Percentiles rank a stretch among this genome's conserved stretches.
phyloP scores from a whole-genome alignment of 176 grass and related monocot species.

The Ensete ventricosum region DNA sequence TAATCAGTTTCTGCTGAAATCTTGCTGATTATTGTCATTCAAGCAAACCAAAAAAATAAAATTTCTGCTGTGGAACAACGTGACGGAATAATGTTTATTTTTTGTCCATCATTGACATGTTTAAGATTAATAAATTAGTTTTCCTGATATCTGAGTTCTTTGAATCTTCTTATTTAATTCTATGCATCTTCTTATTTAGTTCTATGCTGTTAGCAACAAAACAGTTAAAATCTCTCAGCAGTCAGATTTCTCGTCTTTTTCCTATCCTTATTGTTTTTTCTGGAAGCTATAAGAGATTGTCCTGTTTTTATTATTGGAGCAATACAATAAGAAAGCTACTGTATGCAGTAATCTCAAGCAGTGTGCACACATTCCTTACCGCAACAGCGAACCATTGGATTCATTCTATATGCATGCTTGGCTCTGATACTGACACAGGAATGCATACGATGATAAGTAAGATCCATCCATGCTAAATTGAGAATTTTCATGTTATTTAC shows the following conservation, averaged over 20 bases:
- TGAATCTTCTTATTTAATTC: no score
- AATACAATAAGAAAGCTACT: not conserved
- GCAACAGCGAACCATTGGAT: not conserved
- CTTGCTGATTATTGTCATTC: not conserved
- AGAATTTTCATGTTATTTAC: no score
- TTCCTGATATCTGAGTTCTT: not conserved
- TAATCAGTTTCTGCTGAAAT: not conserved
- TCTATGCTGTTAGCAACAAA: no score
- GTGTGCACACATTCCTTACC: not conserved
- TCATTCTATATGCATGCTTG: not conserved
- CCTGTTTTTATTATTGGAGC: not conserved
- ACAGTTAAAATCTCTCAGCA: not conserved
- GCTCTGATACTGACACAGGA: not conserved
- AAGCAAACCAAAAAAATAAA: not conserved
- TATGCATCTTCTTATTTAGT: no score
- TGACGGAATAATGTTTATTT: not conserved
- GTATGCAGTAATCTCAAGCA: not conserved
- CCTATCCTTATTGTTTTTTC: no score
- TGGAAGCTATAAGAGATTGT: not conserved
- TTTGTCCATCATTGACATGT: not conserved
- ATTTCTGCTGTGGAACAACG: not conserved
- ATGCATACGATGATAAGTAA: not conserved
- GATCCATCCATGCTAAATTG: no score
- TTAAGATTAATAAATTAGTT: not conserved
- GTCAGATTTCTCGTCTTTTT: no score